Evolutionary conservation across 495 filamentous ascomycete species (phyloP).

Genomic region (Penicillium malachiteum): DNA sequence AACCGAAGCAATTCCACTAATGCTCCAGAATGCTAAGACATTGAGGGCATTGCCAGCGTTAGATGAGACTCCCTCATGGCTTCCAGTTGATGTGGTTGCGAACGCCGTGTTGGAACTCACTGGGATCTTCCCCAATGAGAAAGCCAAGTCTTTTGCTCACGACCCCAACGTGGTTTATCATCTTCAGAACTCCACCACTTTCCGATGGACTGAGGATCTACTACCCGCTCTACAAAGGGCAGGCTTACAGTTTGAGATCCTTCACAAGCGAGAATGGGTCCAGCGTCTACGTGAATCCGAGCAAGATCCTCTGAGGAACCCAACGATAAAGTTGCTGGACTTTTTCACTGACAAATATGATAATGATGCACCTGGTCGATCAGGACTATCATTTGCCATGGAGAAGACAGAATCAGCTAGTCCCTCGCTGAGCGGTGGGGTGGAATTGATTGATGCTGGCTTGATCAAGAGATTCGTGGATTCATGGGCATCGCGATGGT

Average conservation of each 20-base stretch:
- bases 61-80: background rate
- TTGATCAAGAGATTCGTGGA: background rate
- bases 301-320: background rate
- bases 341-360: background rate
- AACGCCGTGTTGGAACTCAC: background rate
- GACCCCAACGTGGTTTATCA: background rate
- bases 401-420: conserved; percentile 7
- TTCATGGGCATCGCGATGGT: background rate
- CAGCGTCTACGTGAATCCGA: background rate
- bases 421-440: background rate
- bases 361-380: background rate
- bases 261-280: background rate
- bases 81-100: background rate
- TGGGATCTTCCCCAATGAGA: background rate
- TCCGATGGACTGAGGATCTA: background rate
- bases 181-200: background rate
- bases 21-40: background rate
- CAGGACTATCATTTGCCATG: background rate
- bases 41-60: background rate
- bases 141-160: background rate
- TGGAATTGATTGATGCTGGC: background rate
- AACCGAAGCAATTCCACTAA: background rate
- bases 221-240: background rate
- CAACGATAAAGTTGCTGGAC: background rate
- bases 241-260: background rate